phyloP scores from a whole-genome alignment of 192 early-diverging fungal species.

The Haplosporangium gracile region DNA sequence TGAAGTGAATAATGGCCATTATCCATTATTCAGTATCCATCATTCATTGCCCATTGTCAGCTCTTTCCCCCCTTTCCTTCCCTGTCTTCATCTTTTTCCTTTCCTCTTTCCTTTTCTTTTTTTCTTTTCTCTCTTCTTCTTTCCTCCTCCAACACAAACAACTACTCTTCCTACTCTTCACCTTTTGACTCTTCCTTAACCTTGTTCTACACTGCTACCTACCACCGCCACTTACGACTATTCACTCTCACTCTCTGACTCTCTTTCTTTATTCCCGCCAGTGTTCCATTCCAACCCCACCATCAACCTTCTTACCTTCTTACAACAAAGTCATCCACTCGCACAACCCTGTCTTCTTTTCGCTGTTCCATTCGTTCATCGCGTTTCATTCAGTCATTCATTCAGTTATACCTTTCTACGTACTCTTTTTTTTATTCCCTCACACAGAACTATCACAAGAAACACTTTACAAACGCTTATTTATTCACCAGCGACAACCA shows the following conservation, averaged over 20 bases:
- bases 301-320: neutral
- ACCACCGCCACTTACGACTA: neutral
- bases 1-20: neutral
- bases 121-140: neutral
- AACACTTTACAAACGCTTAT: neutral
- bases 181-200: too few relatives aligned
- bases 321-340: neutral
- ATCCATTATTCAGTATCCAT: neutral
- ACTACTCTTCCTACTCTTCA: neutral
- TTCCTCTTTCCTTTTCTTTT: neutral
- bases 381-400: constrained; percentile 1
- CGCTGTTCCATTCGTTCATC: constrained; percentile 2
- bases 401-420: neutral
- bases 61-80: neutral
- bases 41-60: neutral
- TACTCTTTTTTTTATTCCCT: neutral
- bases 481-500: neutral
- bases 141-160: neutral
- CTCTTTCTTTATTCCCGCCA: neutral
- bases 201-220: neutral
- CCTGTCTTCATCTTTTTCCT: neutral
- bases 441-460: neutral
- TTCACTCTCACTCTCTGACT: neutral
- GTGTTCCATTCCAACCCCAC: neutral
- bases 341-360: neutral